Evolutionary conservation across 2,329 filamentous ascomycete genomes (phyloP).

Genomic region (Intubia oerlemansii): DNA sequence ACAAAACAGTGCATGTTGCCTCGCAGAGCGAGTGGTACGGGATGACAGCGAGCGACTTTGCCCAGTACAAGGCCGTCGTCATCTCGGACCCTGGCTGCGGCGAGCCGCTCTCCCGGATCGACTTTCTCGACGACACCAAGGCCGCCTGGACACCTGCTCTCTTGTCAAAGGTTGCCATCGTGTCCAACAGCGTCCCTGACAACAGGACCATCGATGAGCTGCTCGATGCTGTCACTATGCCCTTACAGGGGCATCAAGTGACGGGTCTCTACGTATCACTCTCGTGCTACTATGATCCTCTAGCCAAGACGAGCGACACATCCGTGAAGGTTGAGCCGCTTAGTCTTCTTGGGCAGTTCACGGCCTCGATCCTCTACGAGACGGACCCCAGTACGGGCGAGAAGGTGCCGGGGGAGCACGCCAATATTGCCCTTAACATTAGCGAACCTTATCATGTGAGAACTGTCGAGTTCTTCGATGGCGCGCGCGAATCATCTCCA

Average conservation of each 20-base stretch:
- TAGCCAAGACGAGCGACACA: conserved; percentile 17
- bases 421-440: no score
- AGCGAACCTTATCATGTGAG: no score
- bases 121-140: conserved; percentile 18
- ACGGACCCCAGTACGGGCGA: no score
- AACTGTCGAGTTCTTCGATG: no score
- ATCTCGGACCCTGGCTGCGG: conserved; percentile 18
- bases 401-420: no score
- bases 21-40: conserved; percentile 5
- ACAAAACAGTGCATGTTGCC: conserved; percentile 5
- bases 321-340: conserved; percentile 18
- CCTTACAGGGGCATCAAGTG: conserved; percentile 5
- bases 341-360: no score
- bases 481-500: conserved; percentile 18
- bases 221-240: conserved; percentile 15
- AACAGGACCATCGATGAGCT: conserved; percentile 17
- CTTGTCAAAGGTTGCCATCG: conserved; percentile 19
- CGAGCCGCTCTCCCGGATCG: conserved; percentile 11
- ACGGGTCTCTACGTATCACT: conserved; percentile 17
- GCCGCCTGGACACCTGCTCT: conserved; percentile 18
- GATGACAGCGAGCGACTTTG: conserved; percentile 18
- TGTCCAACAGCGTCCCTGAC: conserved; percentile 11
- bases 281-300: conserved; percentile 18
- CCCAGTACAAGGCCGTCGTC: conserved; percentile 22
- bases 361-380: no score